Evolutionary conservation across 352 stramenopile species (phyloP).

Genomic region (Lagenidium giganteum): DNA sequence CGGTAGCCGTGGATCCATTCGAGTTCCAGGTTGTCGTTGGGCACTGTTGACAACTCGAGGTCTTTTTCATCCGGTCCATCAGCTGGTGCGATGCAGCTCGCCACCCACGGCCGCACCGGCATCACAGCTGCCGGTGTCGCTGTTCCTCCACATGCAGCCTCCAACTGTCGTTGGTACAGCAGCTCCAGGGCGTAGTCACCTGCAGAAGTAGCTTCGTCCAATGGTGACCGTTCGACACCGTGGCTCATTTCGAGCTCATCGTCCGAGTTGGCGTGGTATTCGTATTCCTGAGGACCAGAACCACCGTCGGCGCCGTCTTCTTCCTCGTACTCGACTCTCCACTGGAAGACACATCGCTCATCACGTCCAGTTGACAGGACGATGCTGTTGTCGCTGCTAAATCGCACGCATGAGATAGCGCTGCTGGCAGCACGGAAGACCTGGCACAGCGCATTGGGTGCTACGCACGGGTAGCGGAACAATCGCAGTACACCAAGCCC

Average conservation of each 20-base stretch:
- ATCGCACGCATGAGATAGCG: slow-evolving; percentile 37
- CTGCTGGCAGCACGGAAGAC: slow-evolving; percentile 32
- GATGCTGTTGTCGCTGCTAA: slow-evolving; percentile 62
- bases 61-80: slow-evolving; percentile 45
- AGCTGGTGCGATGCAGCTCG: slow-evolving; percentile 36
- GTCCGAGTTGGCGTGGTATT: slow-evolving; percentile 61
- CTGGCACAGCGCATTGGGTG: slow-evolving; percentile 27
- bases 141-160: not conserved
- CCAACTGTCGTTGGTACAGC: slow-evolving; percentile 17
- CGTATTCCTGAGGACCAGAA: slow-evolving; percentile 33
- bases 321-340: slow-evolving; percentile 72
- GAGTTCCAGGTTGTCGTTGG: slow-evolving; percentile 82
- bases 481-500: slow-evolving; percentile 73
- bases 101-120: slow-evolving; percentile 39
- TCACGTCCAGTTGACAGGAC: slow-evolving; percentile 76
- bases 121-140: slow-evolving; percentile 15
- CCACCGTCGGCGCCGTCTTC: slow-evolving; percentile 34
- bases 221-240: slow-evolving; percentile 29
- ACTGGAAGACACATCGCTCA: slow-evolving; percentile 91
- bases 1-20: slow-evolving; percentile 93
- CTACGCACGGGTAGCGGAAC: slow-evolving; percentile 83
- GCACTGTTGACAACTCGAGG: slow-evolving; percentile 49
- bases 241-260: slow-evolving; percentile 54
- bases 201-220: slow-evolving; percentile 45
- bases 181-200: slow-evolving; percentile 67